These are phyloP conservation scores for Debaryomyces maramus DNA, from an alignment of 805 yeast genomes.

Conservation along the genomic window DNA sequence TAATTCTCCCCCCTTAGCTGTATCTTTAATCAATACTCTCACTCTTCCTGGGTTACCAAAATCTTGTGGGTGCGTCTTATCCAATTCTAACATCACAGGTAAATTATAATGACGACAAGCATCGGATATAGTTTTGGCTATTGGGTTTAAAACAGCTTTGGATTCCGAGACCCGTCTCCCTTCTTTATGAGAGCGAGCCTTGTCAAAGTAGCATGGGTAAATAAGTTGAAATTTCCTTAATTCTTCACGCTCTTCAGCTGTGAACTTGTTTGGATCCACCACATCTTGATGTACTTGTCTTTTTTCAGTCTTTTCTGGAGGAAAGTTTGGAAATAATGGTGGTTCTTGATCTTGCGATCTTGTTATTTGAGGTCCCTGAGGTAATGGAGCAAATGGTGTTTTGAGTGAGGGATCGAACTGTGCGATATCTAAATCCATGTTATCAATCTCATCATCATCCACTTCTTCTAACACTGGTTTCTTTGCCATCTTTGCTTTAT, in stretches of 20 bases:
- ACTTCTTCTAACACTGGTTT: slow-evolving; percentile 77
- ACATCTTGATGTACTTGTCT: slow-evolving; percentile 23
- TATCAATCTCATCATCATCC: slow-evolving; percentile 83
- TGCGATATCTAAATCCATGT: slow-evolving; percentile 90
- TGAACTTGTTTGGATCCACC: slow-evolving; percentile 35
- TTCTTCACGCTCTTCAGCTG: slow-evolving; percentile 60
- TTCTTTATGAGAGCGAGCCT: slow-evolving; percentile 65
- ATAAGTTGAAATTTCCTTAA: slow-evolving; percentile 69
- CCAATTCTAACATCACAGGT: slow-evolving; percentile 64
- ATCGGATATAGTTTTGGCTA: slow-evolving; percentile 79
- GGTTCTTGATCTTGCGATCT: slow-evolving; percentile 57
- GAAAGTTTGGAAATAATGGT: slow-evolving; percentile 27
- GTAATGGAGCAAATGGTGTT: slow-evolving; percentile 69
- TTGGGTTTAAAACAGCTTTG: slow-evolving; percentile 81
- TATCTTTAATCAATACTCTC: slow-evolving; percentile 60
- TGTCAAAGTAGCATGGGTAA: slow-evolving; percentile 93
- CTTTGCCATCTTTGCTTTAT: slow-evolving; percentile 28
- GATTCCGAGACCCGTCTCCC: slow-evolving; percentile 78
- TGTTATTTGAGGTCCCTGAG: slow-evolving; percentile 57
- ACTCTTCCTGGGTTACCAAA: slow-evolving; percentile 98
- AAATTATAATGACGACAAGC: slow-evolving; percentile 52
- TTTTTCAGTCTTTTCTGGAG: slow-evolving; percentile 12
- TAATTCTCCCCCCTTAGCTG: slow-evolving; percentile 44
- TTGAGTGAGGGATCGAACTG: slow-evolving; percentile 72
- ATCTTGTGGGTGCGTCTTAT: slow-evolving; percentile 92